Conservation (phyloP, 257 asterid genomes). For the Solanum tarapatanum region DNA sequence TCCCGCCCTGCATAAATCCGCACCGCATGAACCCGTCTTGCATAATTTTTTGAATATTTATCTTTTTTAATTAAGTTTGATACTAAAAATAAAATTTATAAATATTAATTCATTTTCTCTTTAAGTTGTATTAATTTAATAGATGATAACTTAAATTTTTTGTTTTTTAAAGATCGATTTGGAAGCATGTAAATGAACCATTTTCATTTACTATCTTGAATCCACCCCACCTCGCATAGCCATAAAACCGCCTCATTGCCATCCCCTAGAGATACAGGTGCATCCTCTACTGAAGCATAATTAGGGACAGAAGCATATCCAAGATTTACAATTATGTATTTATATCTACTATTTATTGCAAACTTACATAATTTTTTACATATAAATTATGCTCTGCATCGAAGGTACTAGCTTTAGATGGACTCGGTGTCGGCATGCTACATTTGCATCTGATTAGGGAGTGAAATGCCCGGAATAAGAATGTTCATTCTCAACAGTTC, state of each 20-base stretch:
- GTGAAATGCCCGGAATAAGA: not conserved
- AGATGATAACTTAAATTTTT: too few relatives aligned
- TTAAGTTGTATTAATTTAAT: not conserved
- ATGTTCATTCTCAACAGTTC: not conserved
- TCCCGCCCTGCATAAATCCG: too few relatives aligned
- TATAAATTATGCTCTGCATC: not conserved
- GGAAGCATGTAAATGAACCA: not conserved
- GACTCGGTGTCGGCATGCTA: not conserved
- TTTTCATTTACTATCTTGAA: too few relatives aligned
- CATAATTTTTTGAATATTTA: too few relatives aligned
- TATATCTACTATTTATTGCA: not conserved
- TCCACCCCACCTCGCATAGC: not conserved
- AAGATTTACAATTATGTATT: not conserved
- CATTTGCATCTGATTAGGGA: not conserved
- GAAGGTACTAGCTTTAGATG: not conserved
- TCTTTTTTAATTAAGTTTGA: too few relatives aligned
- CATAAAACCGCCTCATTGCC: too few relatives aligned
- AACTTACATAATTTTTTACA: not conserved
- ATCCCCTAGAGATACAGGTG: not conserved
- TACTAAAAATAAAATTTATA: too few relatives aligned
- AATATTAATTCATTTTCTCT: too few relatives aligned
- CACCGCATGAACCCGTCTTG: too few relatives aligned
- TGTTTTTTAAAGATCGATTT: rapidly evolving
- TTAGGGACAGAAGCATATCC: rapidly evolving
- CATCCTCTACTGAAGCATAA: not conserved